Percentiles rank a stretch among this genome's conserved stretches.
Evolutionary conservation across 2,329 filamentous ascomycete genomes (phyloP).

Genomic region (Macrophomina pseudophaseolina): DNA sequence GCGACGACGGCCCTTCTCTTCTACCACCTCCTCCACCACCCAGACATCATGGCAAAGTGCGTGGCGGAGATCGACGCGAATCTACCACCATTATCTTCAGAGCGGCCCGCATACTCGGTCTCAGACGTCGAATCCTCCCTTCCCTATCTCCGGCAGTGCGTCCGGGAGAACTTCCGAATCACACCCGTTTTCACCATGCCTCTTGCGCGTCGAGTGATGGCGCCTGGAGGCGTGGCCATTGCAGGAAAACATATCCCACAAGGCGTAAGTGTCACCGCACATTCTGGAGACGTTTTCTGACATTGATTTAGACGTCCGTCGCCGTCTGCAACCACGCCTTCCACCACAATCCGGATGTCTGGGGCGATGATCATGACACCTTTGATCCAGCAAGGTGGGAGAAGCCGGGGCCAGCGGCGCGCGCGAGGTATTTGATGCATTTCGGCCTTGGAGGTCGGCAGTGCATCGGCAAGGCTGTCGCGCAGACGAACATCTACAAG

Average conservation of each 20-base stretch:
- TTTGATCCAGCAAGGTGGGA: conserved; percentile 41
- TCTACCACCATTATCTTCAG: background rate
- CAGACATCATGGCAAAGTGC: conserved; percentile 31
- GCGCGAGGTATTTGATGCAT: conserved; percentile 40
- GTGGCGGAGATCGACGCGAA: conserved; percentile 32
- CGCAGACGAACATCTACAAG: conserved; percentile 44
- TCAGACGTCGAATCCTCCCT: conserved; percentile 33
- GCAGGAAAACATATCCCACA: conserved; percentile 34
- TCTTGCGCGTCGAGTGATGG: conserved; percentile 37
- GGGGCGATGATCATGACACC: conserved; percentile 35
- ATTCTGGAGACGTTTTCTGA: background rate
- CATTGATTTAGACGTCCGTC: conserved; percentile 35
- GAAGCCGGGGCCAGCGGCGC: background rate
- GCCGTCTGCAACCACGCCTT: conserved; percentile 40
- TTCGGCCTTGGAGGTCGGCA: conserved; percentile 40
- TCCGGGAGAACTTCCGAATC: conserved; percentile 43
- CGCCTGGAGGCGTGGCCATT: conserved; percentile 34
- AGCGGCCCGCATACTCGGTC: conserved; percentile 33
- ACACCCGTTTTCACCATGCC: conserved; percentile 45
- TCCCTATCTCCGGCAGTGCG: conserved; percentile 32
- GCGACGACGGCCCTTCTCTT: conserved; percentile 39
- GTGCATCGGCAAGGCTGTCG: conserved; percentile 45
- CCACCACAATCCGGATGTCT: conserved; percentile 3
- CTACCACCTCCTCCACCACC: conserved; percentile 41
- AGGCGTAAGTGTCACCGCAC: conserved; percentile 31